phyloP scores from a whole-genome alignment of 192 early-diverging fungal genomes.

The Backusella parvicylindrica region DNA sequence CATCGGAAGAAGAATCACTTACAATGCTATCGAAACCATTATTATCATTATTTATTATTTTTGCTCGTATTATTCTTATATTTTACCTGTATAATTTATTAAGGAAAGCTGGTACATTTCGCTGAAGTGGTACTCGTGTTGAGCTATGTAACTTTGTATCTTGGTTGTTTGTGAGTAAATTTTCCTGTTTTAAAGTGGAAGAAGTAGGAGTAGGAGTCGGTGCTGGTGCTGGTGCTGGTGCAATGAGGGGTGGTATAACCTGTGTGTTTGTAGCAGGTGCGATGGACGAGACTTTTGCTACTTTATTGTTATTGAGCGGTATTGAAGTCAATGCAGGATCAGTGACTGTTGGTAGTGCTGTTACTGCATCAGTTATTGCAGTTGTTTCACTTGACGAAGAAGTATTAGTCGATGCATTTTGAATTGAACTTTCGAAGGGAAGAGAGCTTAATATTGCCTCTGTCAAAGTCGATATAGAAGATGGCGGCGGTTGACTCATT shows the following conservation, averaged over 20 bases:
- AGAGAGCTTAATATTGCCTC: not conserved
- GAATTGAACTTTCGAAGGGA: not conserved
- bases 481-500: slow-evolving; percentile 3
- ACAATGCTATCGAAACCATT: slow-evolving; percentile 72
- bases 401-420: not conserved
- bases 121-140: not conserved
- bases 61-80: not conserved
- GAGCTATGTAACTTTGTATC: not conserved
- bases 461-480: not conserved
- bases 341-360: not conserved
- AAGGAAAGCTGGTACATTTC: slow-evolving; percentile 82
- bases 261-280: not conserved
- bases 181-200: not conserved
- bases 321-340: not conserved
- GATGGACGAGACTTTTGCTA: not conserved
- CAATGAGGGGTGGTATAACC: not conserved
- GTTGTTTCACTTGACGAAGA: not conserved
- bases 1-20: slow-evolving; percentile 71
- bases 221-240: not conserved
- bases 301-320: not conserved
- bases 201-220: not conserved
- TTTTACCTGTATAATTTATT: slow-evolving; percentile 86
- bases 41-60: not conserved
- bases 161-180: not conserved
- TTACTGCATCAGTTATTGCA: not conserved